phyloP scores from a whole-genome alignment of 768 basidiomycete species.

The Lactarius vividus region DNA sequence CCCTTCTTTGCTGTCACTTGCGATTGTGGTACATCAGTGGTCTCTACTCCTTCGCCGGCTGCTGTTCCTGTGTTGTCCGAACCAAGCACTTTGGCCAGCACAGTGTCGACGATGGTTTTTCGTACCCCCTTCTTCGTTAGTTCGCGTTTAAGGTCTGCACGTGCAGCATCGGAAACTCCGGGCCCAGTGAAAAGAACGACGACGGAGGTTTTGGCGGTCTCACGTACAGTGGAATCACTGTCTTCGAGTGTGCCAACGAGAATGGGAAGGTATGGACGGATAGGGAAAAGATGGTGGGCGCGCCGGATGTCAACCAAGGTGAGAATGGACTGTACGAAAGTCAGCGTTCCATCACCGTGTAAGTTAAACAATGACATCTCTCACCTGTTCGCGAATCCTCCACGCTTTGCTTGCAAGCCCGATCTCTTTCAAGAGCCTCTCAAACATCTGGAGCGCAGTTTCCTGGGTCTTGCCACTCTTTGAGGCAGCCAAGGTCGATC shows the following conservation, averaged over 20 bases:
- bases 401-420: slow-evolving; percentile 80
- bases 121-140: slow-evolving; percentile 81
- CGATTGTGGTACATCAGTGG: slow-evolving; percentile 42
- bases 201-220: slow-evolving; percentile 75
- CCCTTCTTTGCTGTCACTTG: slow-evolving; percentile 44
- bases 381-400: slow-evolving; percentile 84
- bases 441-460: slow-evolving; percentile 66
- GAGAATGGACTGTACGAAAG: slow-evolving; percentile 45
- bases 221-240: slow-evolving; percentile 84
- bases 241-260: slow-evolving; percentile 90
- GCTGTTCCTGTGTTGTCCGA: slow-evolving; percentile 40
- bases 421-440: slow-evolving; percentile 65
- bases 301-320: slow-evolving; percentile 73
- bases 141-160: slow-evolving; percentile 91
- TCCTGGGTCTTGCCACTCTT: slow-evolving; percentile 61
- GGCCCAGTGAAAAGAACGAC: slow-evolving; percentile 84
- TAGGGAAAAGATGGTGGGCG: slow-evolving; percentile 67
- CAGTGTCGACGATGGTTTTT: slow-evolving; percentile 80
- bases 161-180: slow-evolving; percentile 79
- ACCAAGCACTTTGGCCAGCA: slow-evolving; percentile 65
- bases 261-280: slow-evolving; percentile 72
- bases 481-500: slow-evolving; percentile 43
- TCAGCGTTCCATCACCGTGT: background rate
- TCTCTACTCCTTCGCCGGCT: slow-evolving; percentile 57
- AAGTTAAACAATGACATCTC: slow-evolving; percentile 34